Conservation (phyloP, 371 early-diverging fungal species). For the Thermomucor indicae-seudaticae region DNA sequence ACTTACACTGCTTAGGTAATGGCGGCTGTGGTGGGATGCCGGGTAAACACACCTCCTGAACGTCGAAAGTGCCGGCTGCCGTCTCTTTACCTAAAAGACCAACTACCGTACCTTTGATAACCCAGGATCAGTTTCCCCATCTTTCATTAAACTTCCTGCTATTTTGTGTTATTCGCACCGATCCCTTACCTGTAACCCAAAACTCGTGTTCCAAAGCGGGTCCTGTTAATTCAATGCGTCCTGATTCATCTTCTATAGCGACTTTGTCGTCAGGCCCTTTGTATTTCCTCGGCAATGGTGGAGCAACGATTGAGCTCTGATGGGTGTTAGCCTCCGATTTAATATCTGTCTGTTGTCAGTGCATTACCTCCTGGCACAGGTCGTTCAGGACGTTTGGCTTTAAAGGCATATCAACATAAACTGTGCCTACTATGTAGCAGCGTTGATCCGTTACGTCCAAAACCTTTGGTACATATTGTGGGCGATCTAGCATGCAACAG, state of each 20-base stretch:
- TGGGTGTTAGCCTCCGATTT: not conserved
- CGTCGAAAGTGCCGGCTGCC: conserved; percentile 72
- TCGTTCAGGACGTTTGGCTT: conserved; percentile 90
- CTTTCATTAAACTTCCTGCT: too few species aligned
- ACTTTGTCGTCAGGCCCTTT: conserved; percentile 55
- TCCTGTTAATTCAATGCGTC: conserved; percentile 71
- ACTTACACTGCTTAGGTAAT: conserved; percentile 1
- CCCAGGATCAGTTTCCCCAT: too few species aligned
- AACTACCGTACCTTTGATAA: conserved; percentile 68
- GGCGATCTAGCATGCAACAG: conserved; percentile 16
- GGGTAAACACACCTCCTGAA: conserved; percentile 77
- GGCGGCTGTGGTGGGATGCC: conserved; percentile 53
- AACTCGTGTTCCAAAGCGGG: conserved; percentile 36
- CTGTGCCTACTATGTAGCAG: conserved; percentile 80
- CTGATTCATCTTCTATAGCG: conserved; percentile 91
- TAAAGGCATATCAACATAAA: conserved; percentile 77
- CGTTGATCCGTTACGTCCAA: conserved; percentile 63
- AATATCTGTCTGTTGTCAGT: not conserved
- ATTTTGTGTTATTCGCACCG: too few species aligned
- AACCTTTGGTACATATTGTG: conserved; percentile 54
- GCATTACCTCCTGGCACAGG: conserved; percentile 67
- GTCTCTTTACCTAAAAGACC: conserved; percentile 78
- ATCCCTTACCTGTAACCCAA: conserved; percentile 67
- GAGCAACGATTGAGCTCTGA: conserved; percentile 63
- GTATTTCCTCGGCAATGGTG: conserved; percentile 65